Evolutionary conservation across 306 rosid genomes (phyloP), one percentile per base, ranked within the genome.

Genomic region (Vicia faba): DNA sequence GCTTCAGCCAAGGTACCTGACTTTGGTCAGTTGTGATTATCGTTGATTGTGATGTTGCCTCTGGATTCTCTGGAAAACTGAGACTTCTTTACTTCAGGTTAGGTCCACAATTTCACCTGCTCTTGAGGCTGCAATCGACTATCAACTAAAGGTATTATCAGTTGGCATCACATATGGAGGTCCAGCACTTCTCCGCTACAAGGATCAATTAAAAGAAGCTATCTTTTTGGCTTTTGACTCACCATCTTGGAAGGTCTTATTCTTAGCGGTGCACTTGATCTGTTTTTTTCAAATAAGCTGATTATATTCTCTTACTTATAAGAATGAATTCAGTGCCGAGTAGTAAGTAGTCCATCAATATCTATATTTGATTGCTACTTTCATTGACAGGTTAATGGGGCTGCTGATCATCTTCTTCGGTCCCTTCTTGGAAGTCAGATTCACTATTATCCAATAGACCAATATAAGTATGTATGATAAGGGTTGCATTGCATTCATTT

Each of bases 361-460:
- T 51, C 53, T 49, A 10, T 68, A 66, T 65, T 70, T 75, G n/a
- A 31, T 60, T 70, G 33, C 74, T 64, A 45, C 62, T 75, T 39
- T 68, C 66, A 69, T 19, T 84, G 68, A 71, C 78, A 93, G 99
- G 91, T 93, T 63, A 90, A 88, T 81, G 96, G 91, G 71, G 99
- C 99, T 67, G 97, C 88, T 75, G 99, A 86, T 86, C 92, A 90
- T 84, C 95, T 93, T 83, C 95, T 90, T 67, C 89, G 99, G 33
- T 88, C 96, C 72, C 86, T 93, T 61, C 92, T 93, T 54, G 97
- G 96, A 59, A 86, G 99, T 80, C 83, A 86, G 83, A 78, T 93
- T 86, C 91, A 88, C 71, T 93, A 90, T 85, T 93, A 90, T 86
- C 99, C 99, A 10, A 69, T 90, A 58, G 95, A 88, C 71, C 97